Conservation (phyloP, 257 asterid genomes). For the Solanum megistacrolobum region DNA sequence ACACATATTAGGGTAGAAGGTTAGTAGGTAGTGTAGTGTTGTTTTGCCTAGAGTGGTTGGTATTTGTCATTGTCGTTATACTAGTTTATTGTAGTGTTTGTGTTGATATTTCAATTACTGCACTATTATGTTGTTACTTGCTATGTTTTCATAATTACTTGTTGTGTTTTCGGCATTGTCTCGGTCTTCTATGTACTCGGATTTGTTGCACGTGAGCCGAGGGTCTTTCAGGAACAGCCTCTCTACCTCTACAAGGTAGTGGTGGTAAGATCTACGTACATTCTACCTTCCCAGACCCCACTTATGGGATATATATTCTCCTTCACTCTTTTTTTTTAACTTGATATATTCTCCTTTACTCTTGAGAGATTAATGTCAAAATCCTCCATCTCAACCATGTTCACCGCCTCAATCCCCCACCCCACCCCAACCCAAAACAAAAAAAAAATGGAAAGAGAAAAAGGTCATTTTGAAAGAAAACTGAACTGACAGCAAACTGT, state of each 20-base stretch:
- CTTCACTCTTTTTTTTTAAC: background rate
- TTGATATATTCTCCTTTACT: background rate
- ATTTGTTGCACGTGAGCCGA: background rate
- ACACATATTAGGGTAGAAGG: background rate
- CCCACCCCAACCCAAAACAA: background rate
- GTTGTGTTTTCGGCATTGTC: background rate
- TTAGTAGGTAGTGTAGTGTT: background rate
- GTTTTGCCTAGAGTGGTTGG: background rate
- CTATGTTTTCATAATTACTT: background rate
- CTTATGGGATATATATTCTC: background rate
- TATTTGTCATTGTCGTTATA: background rate
- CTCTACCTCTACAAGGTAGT: background rate
- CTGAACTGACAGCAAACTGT: background rate
- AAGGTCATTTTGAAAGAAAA: background rate
- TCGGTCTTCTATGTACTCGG: background rate
- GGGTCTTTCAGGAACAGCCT: background rate
- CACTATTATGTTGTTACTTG: background rate
- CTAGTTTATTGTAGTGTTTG: background rate
- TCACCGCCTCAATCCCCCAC: background rate
- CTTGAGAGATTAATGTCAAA: background rate
- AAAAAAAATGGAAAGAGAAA: background rate
- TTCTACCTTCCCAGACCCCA: background rate
- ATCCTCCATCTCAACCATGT: background rate
- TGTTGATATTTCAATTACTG: background rate
- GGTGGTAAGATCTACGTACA: background rate